These are phyloP conservation scores for Oxalis stricta DNA, from an alignment of 441 rosid genomes.

Conservation along the genomic window DNA sequence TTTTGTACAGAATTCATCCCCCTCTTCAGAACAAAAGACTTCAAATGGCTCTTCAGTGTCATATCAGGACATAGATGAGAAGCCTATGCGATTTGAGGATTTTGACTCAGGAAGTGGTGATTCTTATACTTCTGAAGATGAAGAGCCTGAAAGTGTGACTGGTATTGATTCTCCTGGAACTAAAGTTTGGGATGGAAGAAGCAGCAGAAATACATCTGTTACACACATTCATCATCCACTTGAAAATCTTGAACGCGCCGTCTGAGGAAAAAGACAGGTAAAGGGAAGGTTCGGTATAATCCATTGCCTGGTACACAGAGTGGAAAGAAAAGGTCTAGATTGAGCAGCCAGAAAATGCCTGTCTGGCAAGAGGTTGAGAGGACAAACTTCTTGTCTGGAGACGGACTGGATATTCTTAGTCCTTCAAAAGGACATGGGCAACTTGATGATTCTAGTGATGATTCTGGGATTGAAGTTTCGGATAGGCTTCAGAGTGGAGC, in stretches of 20 bases:
- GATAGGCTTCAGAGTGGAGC: conserved; percentile 56
- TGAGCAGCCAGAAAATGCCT: conserved; percentile 27
- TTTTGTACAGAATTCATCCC: conserved; percentile 16
- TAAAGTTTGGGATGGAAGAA: conserved; percentile 95
- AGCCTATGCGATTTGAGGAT: conserved; percentile 19
- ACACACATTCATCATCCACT: conserved; percentile 94
- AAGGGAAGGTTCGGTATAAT: conserved; percentile 39
- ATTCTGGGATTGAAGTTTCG: conserved; percentile 54
- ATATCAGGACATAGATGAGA: conserved; percentile 36
- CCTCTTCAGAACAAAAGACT: conserved; percentile 17
- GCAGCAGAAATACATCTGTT: conserved; percentile 59
- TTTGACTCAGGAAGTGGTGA: conserved; percentile 44
- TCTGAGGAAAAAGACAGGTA: conserved; percentile 30
- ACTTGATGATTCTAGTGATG: conserved; percentile 43
- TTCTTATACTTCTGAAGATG: conserved; percentile 74
- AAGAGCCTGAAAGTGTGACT: conserved; percentile 48
- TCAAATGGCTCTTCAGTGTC: conserved; percentile 28
- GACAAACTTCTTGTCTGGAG: conserved; percentile 74
- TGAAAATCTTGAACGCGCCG: conserved; percentile 54
- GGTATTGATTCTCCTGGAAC: conserved; percentile 94
- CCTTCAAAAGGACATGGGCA: conserved; percentile 22
- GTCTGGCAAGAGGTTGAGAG: conserved; percentile 79
- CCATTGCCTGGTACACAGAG: conserved; percentile 29
- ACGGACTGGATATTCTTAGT: conserved; percentile 65
- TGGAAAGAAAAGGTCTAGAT: conserved; percentile 65